Evolutionary conservation across 768 basidiomycete species (phyloP).

Genomic region (Leccinum sublutescens): DNA sequence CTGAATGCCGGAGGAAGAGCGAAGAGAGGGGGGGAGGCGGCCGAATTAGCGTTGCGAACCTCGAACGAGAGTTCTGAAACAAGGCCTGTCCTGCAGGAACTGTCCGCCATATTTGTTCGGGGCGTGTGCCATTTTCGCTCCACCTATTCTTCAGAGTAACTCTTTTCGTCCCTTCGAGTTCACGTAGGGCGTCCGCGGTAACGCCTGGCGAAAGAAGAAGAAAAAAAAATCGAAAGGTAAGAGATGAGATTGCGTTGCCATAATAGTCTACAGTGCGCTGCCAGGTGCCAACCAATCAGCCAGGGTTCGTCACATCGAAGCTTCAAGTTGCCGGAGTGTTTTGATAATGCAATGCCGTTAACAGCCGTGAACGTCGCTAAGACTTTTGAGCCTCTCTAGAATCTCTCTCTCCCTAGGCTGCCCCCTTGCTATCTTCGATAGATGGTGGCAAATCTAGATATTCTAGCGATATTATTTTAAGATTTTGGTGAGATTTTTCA

Average conservation of each 20-base stretch:
- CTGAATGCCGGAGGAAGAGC: not conserved
- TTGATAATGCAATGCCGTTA: conserved; percentile 16
- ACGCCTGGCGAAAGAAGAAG: conserved; percentile 7
- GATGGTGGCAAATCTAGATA: not conserved
- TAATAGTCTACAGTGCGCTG: conserved; percentile 15
- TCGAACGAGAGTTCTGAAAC: conserved; percentile 11
- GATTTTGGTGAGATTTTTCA: conserved; percentile 1
- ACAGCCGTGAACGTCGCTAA: conserved; percentile 5
- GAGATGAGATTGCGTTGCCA: conserved; percentile 22
- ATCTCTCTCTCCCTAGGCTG: not conserved
- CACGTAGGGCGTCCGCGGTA: conserved; percentile 17
- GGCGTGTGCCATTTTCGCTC: not conserved
- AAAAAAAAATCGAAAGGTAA: not conserved
- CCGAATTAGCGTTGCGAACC: not conserved
- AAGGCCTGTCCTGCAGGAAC: not conserved
- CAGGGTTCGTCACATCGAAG: conserved; percentile 4
- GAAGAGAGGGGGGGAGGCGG: not conserved
- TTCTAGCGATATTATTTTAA: conserved; percentile 1
- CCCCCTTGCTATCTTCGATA: not conserved
- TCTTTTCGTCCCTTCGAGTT: not conserved
- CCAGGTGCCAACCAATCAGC: conserved; percentile 8
- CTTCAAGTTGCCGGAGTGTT: conserved; percentile 12
- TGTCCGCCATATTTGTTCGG: not conserved
- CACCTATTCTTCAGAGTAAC: not conserved
- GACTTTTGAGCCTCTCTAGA: not conserved